Conservation (phyloP, 345 rosid genomes). For the Salix caprea region DNA sequence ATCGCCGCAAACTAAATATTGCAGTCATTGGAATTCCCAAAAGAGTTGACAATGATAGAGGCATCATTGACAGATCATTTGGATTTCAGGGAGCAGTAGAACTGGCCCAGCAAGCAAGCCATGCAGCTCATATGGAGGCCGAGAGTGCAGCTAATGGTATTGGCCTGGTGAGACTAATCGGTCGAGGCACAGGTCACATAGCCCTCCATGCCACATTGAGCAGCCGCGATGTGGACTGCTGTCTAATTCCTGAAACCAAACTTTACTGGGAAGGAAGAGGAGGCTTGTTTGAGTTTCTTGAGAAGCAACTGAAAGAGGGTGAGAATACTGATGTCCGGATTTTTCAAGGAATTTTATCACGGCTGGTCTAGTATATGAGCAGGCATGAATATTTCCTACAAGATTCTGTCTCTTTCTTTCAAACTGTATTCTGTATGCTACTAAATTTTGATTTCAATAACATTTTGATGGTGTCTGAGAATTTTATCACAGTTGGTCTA, state of each 20-base stretch:
- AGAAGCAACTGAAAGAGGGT: constrained; percentile 37
- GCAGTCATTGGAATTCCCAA: constrained; percentile 71
- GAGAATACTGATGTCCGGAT: constrained; percentile 62
- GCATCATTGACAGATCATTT: constrained; percentile 79
- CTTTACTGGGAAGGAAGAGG: constrained; percentile 73
- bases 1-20: constrained; percentile 41
- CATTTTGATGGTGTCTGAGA: too few relatives aligned
- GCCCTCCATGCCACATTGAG: constrained; percentile 80
- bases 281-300: constrained; percentile 73
- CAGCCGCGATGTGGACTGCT: constrained; percentile 92
- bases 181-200: constrained; percentile 88
- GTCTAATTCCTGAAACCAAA: constrained; percentile 68
- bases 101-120: constrained; percentile 83
- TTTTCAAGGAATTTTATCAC: too few relatives aligned
- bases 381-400: too few relatives aligned
- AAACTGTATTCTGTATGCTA: not conserved
- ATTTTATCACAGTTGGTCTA: too few relatives aligned
- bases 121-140: constrained; percentile 83
- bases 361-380: too few relatives aligned
- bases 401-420: too few relatives aligned
- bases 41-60: constrained; percentile 88
- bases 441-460: not conserved
- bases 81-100: constrained; percentile 95
- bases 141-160: constrained; percentile 91
- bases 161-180: constrained; percentile 88